Conservation (phyloP, 2,329 filamentous ascomycete species). For the Ascochyta koolunga region DNA sequence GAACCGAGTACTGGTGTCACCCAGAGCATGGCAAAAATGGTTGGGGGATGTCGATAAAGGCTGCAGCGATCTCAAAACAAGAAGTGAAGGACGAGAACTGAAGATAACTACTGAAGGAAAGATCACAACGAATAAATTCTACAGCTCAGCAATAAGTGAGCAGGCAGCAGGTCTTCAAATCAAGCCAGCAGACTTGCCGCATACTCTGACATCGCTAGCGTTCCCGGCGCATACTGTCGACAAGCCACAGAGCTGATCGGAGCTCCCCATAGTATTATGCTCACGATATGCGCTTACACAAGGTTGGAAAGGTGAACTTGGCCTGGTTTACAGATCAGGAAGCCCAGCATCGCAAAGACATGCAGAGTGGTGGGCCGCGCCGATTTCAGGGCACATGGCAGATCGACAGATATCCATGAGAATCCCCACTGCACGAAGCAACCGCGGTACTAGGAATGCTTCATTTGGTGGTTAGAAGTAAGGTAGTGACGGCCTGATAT, state of each 20-base stretch:
- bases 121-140: background rate
- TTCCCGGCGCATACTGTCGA: background rate
- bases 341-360: background rate
- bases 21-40: slow-evolving; percentile 4
- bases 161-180: slow-evolving; percentile 1
- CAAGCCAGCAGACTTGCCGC: background rate
- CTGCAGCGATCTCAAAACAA: background rate
- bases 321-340: background rate
- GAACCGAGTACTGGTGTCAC: background rate
- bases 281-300: background rate
- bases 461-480: background rate
- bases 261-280: background rate
- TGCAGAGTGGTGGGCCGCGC: slow-evolving; percentile 9
- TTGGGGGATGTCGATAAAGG: background rate
- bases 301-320: background rate
- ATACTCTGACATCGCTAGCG: background rate
- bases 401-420: slow-evolving; percentile 4
- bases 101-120: background rate
- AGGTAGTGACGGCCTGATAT: slow-evolving; percentile 3
- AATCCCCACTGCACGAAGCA: background rate
- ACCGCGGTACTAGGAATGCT: background rate
- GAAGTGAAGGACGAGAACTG: background rate
- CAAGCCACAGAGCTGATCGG: slow-evolving; percentile 1
- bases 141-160: background rate
- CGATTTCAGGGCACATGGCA: slow-evolving; percentile 1